Evolutionary conservation across 805 yeast genomes (phyloP), one percentile per base, ranked within the genome.

Genomic region (Metschnikowia matae): DNA sequence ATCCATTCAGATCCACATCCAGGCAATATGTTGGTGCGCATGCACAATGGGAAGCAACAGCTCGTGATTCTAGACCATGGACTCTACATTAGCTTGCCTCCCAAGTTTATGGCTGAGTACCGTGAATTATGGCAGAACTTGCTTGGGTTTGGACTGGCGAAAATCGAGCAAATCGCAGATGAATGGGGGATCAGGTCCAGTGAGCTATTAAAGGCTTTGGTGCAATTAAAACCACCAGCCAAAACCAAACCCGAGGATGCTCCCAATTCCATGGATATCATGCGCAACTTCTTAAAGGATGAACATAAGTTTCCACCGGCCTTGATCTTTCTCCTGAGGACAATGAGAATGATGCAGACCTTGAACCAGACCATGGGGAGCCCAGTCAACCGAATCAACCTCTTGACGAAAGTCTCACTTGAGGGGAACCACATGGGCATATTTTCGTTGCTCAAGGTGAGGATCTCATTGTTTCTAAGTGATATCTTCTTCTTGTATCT

Each of bases 1-100:
- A 81, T 85, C 15, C 90, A 85, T 62, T 79, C 87, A 48, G 91
- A 85, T 61, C 88, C 92, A 11, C 95, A 87, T 59, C 94, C 94
- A 1, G 95, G 95, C 5, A 87, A 87, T 62, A 65, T 87, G 55
- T 62, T 87, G 49, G 80, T 83, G 3, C 68, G 90, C 36, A 58
- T 62, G 29, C 62, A 68, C 13, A 37, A 45, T 1, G 69, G 69
- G 2, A 62, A 63, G 35, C 85, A 79, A 58, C 81, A 85, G 59
- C 67, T 85, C 35, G 89, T 87, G 29, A 69, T 87, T 44, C 65
- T 87, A 41, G 95, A 87, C 62, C 92, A 86, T 62, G 95, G 95
- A 0, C 68, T 87, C 23, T 87, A 85, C 58, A 79, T 85, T 18
- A 66, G 71, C 18, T 75, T 85, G 51, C 66, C 74, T 2, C 78